These are phyloP conservation scores for Zygosaccharomyces pseudobailii DNA, from an alignment of 1,139 yeast species.

Conservation along the genomic window DNA sequence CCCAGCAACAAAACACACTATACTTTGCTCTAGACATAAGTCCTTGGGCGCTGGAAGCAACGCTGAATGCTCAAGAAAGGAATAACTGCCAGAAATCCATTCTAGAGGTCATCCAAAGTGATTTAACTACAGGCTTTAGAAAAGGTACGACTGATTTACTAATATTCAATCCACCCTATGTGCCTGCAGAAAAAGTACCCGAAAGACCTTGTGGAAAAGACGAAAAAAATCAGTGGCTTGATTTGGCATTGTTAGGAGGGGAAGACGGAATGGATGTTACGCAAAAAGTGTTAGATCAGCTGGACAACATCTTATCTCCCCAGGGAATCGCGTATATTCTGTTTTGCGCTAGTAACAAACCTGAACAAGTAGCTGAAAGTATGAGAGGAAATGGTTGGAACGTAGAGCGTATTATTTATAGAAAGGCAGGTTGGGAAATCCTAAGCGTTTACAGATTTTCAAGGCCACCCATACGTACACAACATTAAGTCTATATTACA, in stretches of 20 bases:
- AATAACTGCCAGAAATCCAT: conserved; percentile 40
- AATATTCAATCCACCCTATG: conserved; percentile 93
- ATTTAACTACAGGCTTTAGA: conserved; percentile 50
- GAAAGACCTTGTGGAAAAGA: conserved; percentile 36
- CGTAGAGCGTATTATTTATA: conserved; percentile 45
- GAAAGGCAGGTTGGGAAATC: conserved; percentile 98
- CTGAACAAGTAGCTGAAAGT: conserved; percentile 47
- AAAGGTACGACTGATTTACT: conserved; percentile 55
- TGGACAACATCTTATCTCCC: conserved; percentile 46
- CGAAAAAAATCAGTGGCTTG: conserved; percentile 65
- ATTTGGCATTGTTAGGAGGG: conserved; percentile 86
- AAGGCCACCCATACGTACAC: conserved; percentile 11
- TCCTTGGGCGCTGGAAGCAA: conserved; percentile 64
- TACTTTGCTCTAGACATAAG: conserved; percentile 73
- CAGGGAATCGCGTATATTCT: conserved; percentile 74
- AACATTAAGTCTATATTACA: not conserved
- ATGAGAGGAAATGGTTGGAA: conserved; percentile 56
- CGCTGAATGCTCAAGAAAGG: conserved; percentile 45
- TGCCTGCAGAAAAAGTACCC: conserved; percentile 77
- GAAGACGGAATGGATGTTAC: conserved; percentile 86
- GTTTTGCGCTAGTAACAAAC: conserved; percentile 85
- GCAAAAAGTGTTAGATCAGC: conserved; percentile 48
- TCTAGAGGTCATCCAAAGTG: conserved; percentile 58
- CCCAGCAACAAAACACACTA: conserved; percentile 36
- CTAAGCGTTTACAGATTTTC: conserved; percentile 60